Percentiles rank a stretch among this genome's conserved stretches.
Evolutionary conservation across 2,329 filamentous ascomycete species (phyloP).

Genomic region (Aulographum hederae): DNA sequence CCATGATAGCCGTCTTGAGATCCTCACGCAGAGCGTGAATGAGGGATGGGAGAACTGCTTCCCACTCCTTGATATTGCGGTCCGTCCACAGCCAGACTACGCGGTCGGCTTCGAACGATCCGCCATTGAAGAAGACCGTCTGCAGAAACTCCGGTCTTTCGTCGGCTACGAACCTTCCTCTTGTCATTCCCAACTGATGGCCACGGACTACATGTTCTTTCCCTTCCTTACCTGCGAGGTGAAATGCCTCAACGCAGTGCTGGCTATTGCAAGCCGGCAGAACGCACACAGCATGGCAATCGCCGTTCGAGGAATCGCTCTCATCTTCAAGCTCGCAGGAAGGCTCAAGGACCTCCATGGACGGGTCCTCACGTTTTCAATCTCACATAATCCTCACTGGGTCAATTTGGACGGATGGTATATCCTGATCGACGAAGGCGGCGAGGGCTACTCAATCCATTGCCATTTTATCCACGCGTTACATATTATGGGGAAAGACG

Average conservation of each 20-base stretch:
- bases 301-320: conserved; percentile 8
- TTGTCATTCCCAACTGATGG: conserved; percentile 25
- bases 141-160: conserved; percentile 18
- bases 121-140: conserved; percentile 25
- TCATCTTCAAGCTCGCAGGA: conserved; percentile 9
- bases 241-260: conserved; percentile 21
- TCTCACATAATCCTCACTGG: conserved; percentile 8
- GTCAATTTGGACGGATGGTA: conserved; percentile 9
- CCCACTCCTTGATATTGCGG: conserved; percentile 12
- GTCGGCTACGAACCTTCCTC: conserved; percentile 12
- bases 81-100: conserved; percentile 26
- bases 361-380: conserved; percentile 10
- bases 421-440: conserved; percentile 7
- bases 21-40: conserved; percentile 3
- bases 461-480: conserved; percentile 7
- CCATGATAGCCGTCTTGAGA: too few relatives aligned
- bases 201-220: conserved; percentile 29
- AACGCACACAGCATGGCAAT: conserved; percentile 11
- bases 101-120: conserved; percentile 21
- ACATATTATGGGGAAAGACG: conserved; percentile 6
- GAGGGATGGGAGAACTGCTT: conserved; percentile 14
- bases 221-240: conserved; percentile 32
- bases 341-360: conserved; percentile 8
- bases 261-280: conserved; percentile 14
- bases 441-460: conserved; percentile 7